Base-by-base conservation (phyloP, 768 basidiomycete species). In the Leccinum olivaceopallidum region DNA sequence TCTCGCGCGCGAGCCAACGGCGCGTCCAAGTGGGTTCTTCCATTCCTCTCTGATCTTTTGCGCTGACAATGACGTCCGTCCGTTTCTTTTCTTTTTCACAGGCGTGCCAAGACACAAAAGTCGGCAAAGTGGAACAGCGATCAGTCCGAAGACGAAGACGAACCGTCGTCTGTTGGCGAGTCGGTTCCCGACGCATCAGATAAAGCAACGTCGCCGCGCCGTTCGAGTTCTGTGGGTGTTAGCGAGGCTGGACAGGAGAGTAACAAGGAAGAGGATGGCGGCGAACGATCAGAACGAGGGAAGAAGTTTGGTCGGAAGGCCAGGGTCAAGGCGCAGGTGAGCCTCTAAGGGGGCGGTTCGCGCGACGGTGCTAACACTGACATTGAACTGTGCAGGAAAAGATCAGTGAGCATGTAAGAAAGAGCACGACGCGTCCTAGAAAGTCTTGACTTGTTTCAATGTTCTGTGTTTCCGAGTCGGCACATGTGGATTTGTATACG, bases 151-250 rank as follows among this genome's bases (percentile, higher is more conserved):
- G 64, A 65, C 14, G 72, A 73, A 60, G 73, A 73, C 53, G 61
- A 65, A 49, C 20, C 53, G 12, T 56, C 69, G 18, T 66, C 70
- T 30, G 74, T 67, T 18, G 68, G 56, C 7, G 51, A 59, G 66
- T 56, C 71, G 69, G 47, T 83, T 78, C 66, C 59, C 78, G 49
- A 87, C 83, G 64, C 79, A 81, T 26, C 75, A 42, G 63, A 63
- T 10, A 60, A 57, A 18, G 70, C 58, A 22, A 71, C 64, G 56
- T 67, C 67, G 2, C 67, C 61, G 44, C 53, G 65, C 53, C 56
- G 69, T 0, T 65, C 69, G 1, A 73, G 71, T 60, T 79, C 78
- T 59, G 81, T 81, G 10, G 44, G 44, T 56, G 70, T 71, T 32
- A 81, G 80, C 24, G 75, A 76, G 59, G 76, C 63, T 26, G 70